Evolutionary conservation across 805 yeast species (phyloP).

Genomic region (Wickerhamiella kurtzmanii): DNA sequence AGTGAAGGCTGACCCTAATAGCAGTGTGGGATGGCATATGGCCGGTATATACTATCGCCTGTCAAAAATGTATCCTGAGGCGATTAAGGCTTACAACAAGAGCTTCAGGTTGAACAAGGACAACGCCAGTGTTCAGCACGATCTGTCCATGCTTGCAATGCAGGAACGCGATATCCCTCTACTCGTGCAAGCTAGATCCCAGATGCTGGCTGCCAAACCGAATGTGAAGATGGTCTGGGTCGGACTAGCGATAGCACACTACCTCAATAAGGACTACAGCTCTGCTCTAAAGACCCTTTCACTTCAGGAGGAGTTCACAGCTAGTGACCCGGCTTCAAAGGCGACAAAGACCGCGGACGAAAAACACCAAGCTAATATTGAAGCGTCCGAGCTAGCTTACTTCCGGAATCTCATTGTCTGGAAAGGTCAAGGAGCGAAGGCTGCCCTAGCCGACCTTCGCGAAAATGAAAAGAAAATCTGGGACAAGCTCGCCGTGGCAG

Average conservation of each 20-base stretch:
- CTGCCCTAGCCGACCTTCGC: constrained; percentile 49
- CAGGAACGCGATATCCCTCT: constrained; percentile 64
- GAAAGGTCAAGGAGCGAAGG: constrained; percentile 46
- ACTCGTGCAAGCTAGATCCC: constrained; percentile 49
- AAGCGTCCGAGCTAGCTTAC: constrained; percentile 67
- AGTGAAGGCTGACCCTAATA: constrained; percentile 39
- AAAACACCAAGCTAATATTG: constrained; percentile 39
- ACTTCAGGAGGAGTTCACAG: constrained; percentile 57
- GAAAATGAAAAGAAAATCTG: constrained; percentile 30
- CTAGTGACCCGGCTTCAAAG: constrained; percentile 36
- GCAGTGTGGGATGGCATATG: constrained; percentile 71
- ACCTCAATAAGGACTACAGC: constrained; percentile 50
- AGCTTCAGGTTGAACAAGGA: constrained; percentile 67
- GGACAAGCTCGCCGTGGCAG: constrained; percentile 41
- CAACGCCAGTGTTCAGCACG: constrained; percentile 69
- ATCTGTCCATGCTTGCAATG: constrained; percentile 63
- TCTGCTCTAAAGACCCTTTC: constrained; percentile 60
- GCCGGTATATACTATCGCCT: constrained; percentile 72
- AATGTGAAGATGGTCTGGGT: constrained; percentile 18
- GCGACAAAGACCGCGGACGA: constrained; percentile 25
- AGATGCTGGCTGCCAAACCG: constrained; percentile 46
- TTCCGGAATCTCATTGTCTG: constrained; percentile 53
- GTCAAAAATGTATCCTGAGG: constrained; percentile 54
- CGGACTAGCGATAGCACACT: constrained; percentile 46
- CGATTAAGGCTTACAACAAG: constrained; percentile 62